phyloP scores from a whole-genome alignment of 2,329 filamentous ascomycete genomes.

The Fusarium tjaetaba region DNA sequence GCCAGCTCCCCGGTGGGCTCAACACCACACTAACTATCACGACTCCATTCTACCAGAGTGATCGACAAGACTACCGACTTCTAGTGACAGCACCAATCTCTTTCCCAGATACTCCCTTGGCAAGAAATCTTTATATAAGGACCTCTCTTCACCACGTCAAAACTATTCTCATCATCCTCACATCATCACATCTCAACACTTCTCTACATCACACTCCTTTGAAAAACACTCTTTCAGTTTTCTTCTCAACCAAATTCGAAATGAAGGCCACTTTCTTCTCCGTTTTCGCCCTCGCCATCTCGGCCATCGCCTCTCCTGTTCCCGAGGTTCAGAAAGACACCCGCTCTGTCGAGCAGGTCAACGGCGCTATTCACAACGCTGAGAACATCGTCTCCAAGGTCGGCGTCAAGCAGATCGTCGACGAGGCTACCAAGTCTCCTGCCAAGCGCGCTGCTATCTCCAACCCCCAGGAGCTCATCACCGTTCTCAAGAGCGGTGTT shows the following conservation, averaged over 20 bases:
- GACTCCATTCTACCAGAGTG: slow-evolving; percentile 6
- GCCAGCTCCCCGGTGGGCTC: not conserved
- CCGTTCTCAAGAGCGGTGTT: not conserved
- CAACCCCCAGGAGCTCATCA: slow-evolving; percentile 1
- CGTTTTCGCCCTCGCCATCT: slow-evolving; percentile 35
- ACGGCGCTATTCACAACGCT: not conserved
- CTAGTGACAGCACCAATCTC: not conserved
- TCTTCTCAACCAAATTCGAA: slow-evolving; percentile 10
- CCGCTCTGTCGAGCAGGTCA: slow-evolving; percentile 8
- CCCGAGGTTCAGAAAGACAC: not conserved
- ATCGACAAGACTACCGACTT: slow-evolving; percentile 18
- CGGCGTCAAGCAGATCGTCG: slow-evolving; percentile 7
- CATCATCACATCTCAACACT: not conserved
- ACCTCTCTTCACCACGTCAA: not conserved
- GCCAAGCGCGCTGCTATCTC: slow-evolving; percentile 10
- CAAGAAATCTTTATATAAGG: slow-evolving; percentile 4
- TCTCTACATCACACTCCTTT: not conserved
- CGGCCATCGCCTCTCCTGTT: slow-evolving; percentile 37
- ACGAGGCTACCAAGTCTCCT: not conserved
- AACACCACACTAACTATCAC: slow-evolving; percentile 8
- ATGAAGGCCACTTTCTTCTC: slow-evolving; percentile 43
- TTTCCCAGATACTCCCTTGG: not conserved
- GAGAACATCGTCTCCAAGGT: not conserved
- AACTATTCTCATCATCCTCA: not conserved
- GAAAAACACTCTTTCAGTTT: not conserved